Percentiles rank a stretch among this genome's conserved stretches.
These are phyloP conservation scores for Nepenthes alata DNA, from an alignment of 179 eudicot species.

Conservation along the genomic window DNA sequence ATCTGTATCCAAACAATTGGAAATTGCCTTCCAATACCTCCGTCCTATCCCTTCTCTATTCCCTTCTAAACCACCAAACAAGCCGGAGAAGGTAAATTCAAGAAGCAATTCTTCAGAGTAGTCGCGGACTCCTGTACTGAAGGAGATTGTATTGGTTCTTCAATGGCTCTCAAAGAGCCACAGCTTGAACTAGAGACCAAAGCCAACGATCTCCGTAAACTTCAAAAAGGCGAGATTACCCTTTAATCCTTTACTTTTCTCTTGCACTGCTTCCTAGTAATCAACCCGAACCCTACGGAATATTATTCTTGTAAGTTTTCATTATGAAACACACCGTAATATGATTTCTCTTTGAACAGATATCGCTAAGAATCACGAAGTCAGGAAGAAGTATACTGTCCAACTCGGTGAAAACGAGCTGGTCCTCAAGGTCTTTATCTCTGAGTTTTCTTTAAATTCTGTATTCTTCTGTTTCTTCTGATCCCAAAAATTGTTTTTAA, in stretches of 20 bases:
- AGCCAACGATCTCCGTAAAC: slow-evolving; percentile 79
- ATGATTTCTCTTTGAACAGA: slow-evolving; percentile 23
- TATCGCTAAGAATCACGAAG: slow-evolving; percentile 81
- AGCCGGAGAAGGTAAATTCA: no score
- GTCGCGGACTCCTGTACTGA: no score
- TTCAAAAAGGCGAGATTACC: slow-evolving; percentile 54
- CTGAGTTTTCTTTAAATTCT: neutral
- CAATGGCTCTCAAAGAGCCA: slow-evolving; percentile 47
- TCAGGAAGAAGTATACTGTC: slow-evolving; percentile 82
- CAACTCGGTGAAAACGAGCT: slow-evolving; percentile 98
- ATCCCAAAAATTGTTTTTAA: neutral
- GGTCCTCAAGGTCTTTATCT: slow-evolving; percentile 63
- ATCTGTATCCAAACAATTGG: no score
- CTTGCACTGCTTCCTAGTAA: neutral
- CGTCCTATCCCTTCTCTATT: no score
- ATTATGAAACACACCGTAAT: neutral
- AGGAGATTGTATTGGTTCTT: slow-evolving; percentile 22
- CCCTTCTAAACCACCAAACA: no score
- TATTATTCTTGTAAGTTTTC: no score
- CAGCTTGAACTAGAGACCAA: slow-evolving; percentile 68
- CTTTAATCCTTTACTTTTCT: neutral
- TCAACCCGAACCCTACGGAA: neutral
- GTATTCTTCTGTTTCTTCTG: neutral
- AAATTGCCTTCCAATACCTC: no score
- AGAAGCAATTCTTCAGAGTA: no score